Percentiles rank a stretch among this genome's conserved stretches.
Conservation (phyloP, 441 rosid species). For the Populus hybrid region DNA sequence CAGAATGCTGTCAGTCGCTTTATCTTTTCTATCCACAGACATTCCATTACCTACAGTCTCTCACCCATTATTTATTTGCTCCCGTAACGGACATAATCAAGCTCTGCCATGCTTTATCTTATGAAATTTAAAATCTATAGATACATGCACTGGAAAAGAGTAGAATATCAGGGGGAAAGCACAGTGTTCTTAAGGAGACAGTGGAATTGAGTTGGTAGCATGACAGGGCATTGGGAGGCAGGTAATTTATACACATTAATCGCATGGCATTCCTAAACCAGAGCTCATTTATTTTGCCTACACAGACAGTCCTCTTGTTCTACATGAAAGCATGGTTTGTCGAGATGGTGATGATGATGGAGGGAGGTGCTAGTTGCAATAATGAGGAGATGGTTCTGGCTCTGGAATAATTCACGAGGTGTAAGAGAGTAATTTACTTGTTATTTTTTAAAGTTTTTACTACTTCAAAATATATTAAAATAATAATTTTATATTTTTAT, state of each 20-base stretch:
- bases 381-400: not conserved
- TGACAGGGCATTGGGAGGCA: not conserved
- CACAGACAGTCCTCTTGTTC: too few species aligned
- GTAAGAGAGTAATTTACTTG: too few species aligned
- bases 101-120: not conserved
- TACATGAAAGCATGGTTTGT: not conserved
- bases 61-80: not conserved
- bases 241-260: not conserved
- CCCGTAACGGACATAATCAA: not conserved
- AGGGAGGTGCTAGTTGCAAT: too few species aligned
- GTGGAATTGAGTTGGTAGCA: not conserved
- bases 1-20: not conserved
- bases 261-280: not conserved
- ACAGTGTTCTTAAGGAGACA: not conserved
- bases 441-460: too few species aligned
- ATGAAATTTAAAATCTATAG: not conserved
- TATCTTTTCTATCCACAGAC: not conserved
- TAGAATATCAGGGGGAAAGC: not conserved
- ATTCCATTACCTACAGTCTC: not conserved
- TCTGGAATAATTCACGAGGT: too few species aligned
- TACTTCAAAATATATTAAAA: too few species aligned
- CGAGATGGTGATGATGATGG: not conserved
- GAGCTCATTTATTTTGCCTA: not conserved
- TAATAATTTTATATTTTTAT: too few species aligned
- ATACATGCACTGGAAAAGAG: not conserved